Evolutionary conservation across 495 filamentous ascomycete genomes (phyloP).

Genomic region (Aspergillus kassunensis): DNA sequence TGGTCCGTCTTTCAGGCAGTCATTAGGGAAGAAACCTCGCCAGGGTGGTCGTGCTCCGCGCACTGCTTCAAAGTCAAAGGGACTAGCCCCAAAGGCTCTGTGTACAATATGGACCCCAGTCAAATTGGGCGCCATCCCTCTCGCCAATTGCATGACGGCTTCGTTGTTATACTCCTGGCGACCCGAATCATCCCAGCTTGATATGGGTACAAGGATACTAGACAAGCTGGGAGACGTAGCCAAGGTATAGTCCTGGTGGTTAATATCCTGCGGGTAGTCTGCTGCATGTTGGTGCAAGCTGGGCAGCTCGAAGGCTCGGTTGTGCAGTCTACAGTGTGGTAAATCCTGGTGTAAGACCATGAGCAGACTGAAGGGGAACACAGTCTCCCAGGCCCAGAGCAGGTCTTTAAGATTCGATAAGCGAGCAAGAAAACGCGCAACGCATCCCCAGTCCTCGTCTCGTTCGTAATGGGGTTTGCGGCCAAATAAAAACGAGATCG

Average conservation of each 20-base stretch:
- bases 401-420: background rate
- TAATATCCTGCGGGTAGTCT: background rate
- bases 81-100: no score
- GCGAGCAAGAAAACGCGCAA: background rate
- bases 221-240: background rate
- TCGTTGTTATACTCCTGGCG: background rate
- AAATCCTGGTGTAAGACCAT: background rate
- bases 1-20: background rate
- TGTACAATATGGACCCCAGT: background rate
- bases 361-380: background rate
- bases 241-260: background rate
- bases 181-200: background rate
- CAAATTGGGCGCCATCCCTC: background rate
- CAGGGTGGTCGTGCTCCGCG: background rate
- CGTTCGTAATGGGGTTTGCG: background rate
- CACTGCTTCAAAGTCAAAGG: background rate
- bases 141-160: background rate
- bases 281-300: background rate
- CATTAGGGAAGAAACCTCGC: background rate
- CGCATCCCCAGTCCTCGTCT: background rate
- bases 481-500: background rate
- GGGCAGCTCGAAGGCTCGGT: background rate
- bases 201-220: background rate
- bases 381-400: background rate
- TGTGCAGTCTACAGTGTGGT: background rate